Conservation (phyloP, 2,329 filamentous ascomycete species). For the Colletotrichum euphorbiae region DNA sequence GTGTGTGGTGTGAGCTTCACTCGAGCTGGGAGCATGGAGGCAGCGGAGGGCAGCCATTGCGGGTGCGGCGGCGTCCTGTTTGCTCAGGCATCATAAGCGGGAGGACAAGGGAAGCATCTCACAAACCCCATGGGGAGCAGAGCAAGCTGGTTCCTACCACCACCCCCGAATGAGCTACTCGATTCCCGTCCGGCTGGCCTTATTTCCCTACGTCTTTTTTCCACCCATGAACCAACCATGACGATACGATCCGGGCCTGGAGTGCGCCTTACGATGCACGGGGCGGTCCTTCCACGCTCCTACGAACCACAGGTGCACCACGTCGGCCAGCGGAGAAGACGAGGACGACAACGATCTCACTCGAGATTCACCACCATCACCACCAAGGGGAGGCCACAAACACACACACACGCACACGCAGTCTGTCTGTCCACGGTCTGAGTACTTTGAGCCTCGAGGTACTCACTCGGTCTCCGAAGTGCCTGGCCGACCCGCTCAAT, state of each 20-base stretch:
- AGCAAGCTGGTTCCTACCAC: neutral
- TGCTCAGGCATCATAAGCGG: conserved; percentile 13
- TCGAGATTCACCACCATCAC: neutral
- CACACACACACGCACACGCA: neutral
- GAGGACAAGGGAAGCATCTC: conserved; percentile 30
- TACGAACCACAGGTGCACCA: neutral
- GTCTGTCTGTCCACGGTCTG: neutral
- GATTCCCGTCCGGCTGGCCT: neutral
- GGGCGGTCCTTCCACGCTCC: neutral
- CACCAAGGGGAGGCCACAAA: neutral
- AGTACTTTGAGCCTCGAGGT: neutral
- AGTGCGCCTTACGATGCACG: neutral
- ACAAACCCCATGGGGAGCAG: conserved; percentile 16
- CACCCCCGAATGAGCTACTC: neutral
- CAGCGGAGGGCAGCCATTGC: conserved; percentile 15
- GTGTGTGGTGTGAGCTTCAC: conserved; percentile 17
- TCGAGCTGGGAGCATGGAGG: neutral
- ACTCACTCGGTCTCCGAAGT: conserved; percentile 6
- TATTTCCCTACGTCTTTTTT: neutral
- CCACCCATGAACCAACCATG: conserved; percentile 5
- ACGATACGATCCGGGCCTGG: no score
- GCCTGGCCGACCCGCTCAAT: conserved; percentile 1
- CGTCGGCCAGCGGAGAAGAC: neutral
- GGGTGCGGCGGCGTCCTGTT: neutral
- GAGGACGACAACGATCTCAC: conserved; percentile 2